Percentiles rank a stretch among this genome's conserved stretches.
These are phyloP conservation scores for Pseudocercospora musae DNA, from an alignment of 2,329 filamentous ascomycete genomes.

Conservation along the genomic window DNA sequence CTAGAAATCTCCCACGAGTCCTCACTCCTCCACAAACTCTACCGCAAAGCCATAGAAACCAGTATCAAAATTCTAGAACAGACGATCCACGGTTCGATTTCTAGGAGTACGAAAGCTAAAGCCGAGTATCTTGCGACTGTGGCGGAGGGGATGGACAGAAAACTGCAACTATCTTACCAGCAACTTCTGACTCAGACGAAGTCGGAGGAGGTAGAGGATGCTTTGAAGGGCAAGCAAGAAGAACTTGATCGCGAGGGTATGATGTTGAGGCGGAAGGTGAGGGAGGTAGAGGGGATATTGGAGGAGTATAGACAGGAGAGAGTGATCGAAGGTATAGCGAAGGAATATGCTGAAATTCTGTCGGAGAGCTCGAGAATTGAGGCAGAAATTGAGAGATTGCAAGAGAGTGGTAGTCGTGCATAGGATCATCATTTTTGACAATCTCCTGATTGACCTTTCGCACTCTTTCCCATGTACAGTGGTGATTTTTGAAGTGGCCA, in stretches of 20 bases:
- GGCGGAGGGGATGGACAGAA: constrained; percentile 42
- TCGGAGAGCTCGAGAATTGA: constrained; percentile 29
- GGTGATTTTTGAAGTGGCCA: no score
- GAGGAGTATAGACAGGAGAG: constrained; percentile 38
- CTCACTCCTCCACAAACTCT: constrained; percentile 35
- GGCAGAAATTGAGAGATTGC: constrained; percentile 35
- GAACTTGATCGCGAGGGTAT: constrained; percentile 32
- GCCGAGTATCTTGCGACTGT: constrained; percentile 44
- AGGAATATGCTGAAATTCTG: constrained; percentile 37
- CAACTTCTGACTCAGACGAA: constrained; percentile 28
- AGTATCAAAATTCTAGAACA: constrained; percentile 46
- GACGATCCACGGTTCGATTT: constrained; percentile 45
- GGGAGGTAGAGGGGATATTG: constrained; percentile 35
- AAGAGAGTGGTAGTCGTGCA: constrained; percentile 2
- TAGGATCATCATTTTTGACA: no score
- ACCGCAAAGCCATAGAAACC: constrained; percentile 39
- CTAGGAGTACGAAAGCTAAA: constrained; percentile 41
- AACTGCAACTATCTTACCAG: constrained; percentile 34
- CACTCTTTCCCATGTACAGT: no score
- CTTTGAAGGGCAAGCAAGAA: constrained; percentile 35
- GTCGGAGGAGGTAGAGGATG: constrained; percentile 25
- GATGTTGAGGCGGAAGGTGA: constrained; percentile 34
- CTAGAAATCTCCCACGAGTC: constrained; percentile 36
- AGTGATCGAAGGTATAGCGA: constrained; percentile 40
- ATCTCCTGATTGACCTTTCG: no score